A percentile compares a stretch with the other conserved stretches of the same genome.
Conservation (phyloP, 202 grass and related monocot species). For the Schoenoplectus triqueter region DNA sequence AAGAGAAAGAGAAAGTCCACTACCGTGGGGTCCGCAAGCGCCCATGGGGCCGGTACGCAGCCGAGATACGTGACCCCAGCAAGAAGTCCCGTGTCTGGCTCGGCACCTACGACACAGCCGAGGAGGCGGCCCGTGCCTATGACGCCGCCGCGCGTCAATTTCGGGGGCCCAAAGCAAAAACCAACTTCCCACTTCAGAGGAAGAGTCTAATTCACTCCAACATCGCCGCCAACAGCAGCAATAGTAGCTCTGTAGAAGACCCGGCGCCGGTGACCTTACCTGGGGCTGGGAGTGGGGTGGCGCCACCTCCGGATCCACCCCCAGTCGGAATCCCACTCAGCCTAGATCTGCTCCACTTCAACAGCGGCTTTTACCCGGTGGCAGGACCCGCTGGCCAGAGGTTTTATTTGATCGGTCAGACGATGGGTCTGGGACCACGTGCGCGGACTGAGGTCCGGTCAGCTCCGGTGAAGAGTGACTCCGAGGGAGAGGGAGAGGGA, state of each 20-base stretch:
- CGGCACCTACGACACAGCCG: conserved; percentile 53
- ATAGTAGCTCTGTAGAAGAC: conserved; percentile 37
- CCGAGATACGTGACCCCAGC: conserved; percentile 51
- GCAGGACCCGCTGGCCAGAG: neutral
- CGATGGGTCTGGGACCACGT: neutral
- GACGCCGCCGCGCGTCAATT: conserved; percentile 43
- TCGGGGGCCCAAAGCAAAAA: conserved; percentile 44
- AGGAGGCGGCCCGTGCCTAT: conserved; percentile 55
- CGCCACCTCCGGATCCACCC: neutral
- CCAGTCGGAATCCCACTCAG: neutral
- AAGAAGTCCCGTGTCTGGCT: conserved; percentile 60
- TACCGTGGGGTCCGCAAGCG: conserved; percentile 50
- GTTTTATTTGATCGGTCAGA: conserved; percentile 40
- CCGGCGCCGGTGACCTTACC: neutral
- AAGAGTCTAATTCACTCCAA: neutral
- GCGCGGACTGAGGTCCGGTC: neutral
- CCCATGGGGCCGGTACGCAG: conserved; percentile 56
- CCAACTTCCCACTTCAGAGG: conserved; percentile 28
- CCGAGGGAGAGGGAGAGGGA: neutral
- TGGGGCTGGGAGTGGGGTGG: neutral
- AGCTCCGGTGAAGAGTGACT: conserved; percentile 32
- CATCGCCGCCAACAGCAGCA: conserved; percentile 17
- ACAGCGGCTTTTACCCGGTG: conserved; percentile 16
- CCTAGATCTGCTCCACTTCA: conserved; percentile 5
- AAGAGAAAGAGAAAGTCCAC: conserved; percentile 18